Evolutionary conservation across 192 early-diverging fungal genomes (phyloP), one percentile per base, ranked within the genome.

Genomic region (Funneliformis geosporum): DNA sequence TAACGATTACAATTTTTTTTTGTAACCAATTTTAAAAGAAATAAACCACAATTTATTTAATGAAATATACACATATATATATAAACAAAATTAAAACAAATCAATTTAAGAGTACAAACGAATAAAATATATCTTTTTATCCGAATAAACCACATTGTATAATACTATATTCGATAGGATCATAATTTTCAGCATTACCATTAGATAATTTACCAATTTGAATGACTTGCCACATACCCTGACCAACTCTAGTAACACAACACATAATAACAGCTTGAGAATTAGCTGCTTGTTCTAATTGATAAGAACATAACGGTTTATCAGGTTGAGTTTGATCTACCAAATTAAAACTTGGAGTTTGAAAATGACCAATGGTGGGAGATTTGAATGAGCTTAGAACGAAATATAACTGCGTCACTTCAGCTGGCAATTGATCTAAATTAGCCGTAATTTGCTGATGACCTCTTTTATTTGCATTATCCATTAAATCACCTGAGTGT

Each of bases 401-500:
- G 77, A 80, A 80, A 47, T 76, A 80, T 44, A 80, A 60, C 28
- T 76, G 73, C 5, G 60, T 73, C 8, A 80, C 79, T 33, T 80
- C 74, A 5, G 18, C 23, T 23, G 79, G 79, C 8, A 80, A 59
- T 39, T 80, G 46, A 47, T 73, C 79, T 11, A 80, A 46, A 18
- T 80, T 75, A 2, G 73, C 79, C 4, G 60, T 33, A n/a, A 80
- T 80, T 33, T 28, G 39, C 10, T 80, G 79, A 64, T 42, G 47
- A 77, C 80, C 80, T 67, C 10, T 67, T 60, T 68, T 81, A 7
- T 55, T 55, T 10, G 66, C 47, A 50, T 43, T 47, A 59, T 81
- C 60, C 73, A 81, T 67, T 6, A 75, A 43, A 39, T 81, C 80
- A 44, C 80, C 80, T 38, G 80, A 81, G 68, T 81, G 80, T 67